A percentile compares a stretch with the other conserved stretches of the same genome.
phyloP scores from a whole-genome alignment of 176 grass and related monocot species.

The Alopecurus myosuroides region DNA sequence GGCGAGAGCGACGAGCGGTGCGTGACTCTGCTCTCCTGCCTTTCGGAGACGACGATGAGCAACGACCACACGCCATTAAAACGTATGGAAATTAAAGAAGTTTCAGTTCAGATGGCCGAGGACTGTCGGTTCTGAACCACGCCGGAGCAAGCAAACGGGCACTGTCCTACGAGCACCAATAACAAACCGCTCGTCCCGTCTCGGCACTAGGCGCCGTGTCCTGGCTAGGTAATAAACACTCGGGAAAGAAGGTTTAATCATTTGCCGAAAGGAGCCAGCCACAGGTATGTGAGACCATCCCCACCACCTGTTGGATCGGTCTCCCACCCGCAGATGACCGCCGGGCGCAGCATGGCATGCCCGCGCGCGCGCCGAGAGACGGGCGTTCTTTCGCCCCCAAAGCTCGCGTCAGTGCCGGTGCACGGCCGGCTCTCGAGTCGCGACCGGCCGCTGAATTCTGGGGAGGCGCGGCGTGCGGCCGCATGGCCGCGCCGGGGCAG shows the following conservation, averaged over 20 bases:
- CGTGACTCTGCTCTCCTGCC: no score
- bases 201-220: constrained; percentile 6
- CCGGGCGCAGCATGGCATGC: no score
- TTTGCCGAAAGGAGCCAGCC: neutral
- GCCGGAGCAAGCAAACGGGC: neutral
- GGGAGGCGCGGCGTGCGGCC: no score
- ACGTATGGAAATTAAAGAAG: neutral
- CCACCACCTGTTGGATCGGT: neutral
- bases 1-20: no score
- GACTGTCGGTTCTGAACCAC: neutral
- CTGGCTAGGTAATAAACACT: constrained; percentile 26
- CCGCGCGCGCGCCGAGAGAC: no score
- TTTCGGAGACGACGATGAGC: no score
- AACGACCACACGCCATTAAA: no score
- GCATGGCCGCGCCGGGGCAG: no score
- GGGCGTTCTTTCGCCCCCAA: no score
- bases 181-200: neutral
- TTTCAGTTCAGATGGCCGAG: neutral
- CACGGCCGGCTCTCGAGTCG: no score
- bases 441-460: no score
- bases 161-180: neutral
- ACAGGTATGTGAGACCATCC: neutral
- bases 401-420: no score
- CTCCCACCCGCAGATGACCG: neutral
- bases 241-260: neutral